Base-by-base conservation (phyloP, 805 yeast species). In the Zygosaccharomyces bisporus region DNA sequence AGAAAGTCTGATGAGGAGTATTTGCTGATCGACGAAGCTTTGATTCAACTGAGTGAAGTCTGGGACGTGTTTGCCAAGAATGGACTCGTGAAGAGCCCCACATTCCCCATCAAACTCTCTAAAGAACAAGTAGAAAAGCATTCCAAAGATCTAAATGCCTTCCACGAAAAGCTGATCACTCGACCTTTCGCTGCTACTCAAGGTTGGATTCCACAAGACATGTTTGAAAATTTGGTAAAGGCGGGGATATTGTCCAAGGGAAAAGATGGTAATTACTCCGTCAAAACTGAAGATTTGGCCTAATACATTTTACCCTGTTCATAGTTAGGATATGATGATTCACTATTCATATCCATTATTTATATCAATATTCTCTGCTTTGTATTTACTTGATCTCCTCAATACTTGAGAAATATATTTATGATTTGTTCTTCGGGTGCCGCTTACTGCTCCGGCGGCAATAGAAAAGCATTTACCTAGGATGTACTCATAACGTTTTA, bases 201-300 rank as follows among this genome's bases (percentile, higher is more conserved):
- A 43, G 96, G 96, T 4, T 91, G 97, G 96, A 77, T 93, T 45
- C 96, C 98, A 13, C 96, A 88, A 61, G 95, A 88, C 60, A 80
- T 88, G 84, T 90, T 91, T 59, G 83, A 79, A 25, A 76, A 77
- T 39, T 72, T 87, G 56, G 65, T 80, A 32, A 77, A 79, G 16
- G 81, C 81, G 49, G 93, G 91, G 0, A 72, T 83, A 45, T 71
- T 91, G 45, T 79, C 77, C 43, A 75, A 80, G 50, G 74, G 74
- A 14, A 78, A 75, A 16, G 77, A 79, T 23, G 85, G 83, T 24
- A 74, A 79, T 53, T 81, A 77, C 60, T 29, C 51, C 5, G 44
- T 60, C 39, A 47, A 54, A 33, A 44, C 42, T 8, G 42, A 47
- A 21, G 55, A 83, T 81, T 88, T 41, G 9, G 36, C 32, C 23